Base-by-base conservation (phyloP, 2,329 filamentous ascomycete genomes). In the Colletotrichum abscissum region DNA sequence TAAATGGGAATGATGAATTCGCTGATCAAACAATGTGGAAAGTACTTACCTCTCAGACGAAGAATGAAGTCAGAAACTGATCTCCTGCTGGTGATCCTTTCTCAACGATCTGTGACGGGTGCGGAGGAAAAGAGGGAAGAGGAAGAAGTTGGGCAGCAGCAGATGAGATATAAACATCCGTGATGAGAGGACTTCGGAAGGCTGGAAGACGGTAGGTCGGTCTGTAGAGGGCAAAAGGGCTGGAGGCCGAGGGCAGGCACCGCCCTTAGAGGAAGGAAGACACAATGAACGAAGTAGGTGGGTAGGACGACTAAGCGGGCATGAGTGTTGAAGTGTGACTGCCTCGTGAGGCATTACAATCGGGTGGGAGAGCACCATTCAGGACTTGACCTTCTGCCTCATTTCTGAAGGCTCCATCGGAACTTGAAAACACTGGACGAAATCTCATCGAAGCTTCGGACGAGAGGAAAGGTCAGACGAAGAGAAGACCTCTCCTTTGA, bases 31-130 rank as follows among this genome's bases (percentile, higher is more conserved):
- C 4, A 19, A n/a, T 38, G 8, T 16, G 11, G n/a, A 54, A 58
- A 55, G 22, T 12, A 55, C 69, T 26, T 55, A 72, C 69, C 30
- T 63, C 30, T 54, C 54, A 33, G 38, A 30, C 5, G 16, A 19
- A 28, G n/a, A 22, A 19, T 30, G 38, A 55, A 22, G 60, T 65
- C 5, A 7, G 24, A 56, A 38, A 24, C 22, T n/a, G 22, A 54
- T 46, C 14, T 67, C 28, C n/a, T 42, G 22, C 2, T 24, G 30
- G 42, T 19, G 46, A 49, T 54, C 55, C 58, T 49, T 49, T 58
- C 26, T 63, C 38, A 42, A 63, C 24, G 26, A 28, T 57, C 30
- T 58, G 54, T 38, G 49, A 42, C 33, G 52, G 30, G 16, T 46
- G 52, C 19, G n/a, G 49, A 57, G 35, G 35, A 71, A 24, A 58